Base-by-base conservation (phyloP, 805 yeast genomes). In the Metschnikowia santaceciliae region DNA sequence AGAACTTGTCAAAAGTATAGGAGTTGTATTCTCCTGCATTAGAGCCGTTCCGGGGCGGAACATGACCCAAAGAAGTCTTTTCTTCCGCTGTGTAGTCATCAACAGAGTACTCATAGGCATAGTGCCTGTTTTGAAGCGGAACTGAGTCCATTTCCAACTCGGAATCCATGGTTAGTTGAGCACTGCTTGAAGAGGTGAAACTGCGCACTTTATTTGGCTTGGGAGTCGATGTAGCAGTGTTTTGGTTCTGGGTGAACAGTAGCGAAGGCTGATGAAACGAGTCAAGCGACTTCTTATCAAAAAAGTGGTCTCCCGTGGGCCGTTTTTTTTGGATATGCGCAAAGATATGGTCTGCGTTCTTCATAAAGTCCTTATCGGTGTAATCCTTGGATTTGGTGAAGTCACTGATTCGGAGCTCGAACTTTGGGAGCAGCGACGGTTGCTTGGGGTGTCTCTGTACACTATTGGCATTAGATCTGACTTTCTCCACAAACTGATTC, bases 211-310 rank as follows among this genome's bases (percentile, higher is more conserved):
- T 68, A 37, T 58, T 56, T 10, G 62, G 57, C 39, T 71, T 71
- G 0, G 76, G 76, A 1, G 76, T 72, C 13, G 75, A 71, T 1
- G 77, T 72, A 1, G 74, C 70, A 1, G 74, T 71, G 35, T 47
- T 49, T 7, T 49, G 57, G 35, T 43, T 49, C 3, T 50, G 49
- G 13, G 53, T 46, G 10, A 47, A 46, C 10, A 42, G 47, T 11
- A 38, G 11, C 13, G 53, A 51, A n/a, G 36, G 46, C 6, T 52
- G 55, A n/a, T 46, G 48, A 6, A 50, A 19, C 5, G 47, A 44
- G 2, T 36, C 44, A 11, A 37, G 17, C 2, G 48, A 47, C 1
- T 46, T 33, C 17, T 47, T 52, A 4, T 50, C 41, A n/a, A 49
- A 42, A 14, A 46, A 30, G 15, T 36, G 32, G n/a, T 47, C 50